Evolutionary conservation across 2,329 filamentous ascomycete species (phyloP), one percentile per base, ranked within the genome.

Genomic region (Lasiodiplodia sp.): DNA sequence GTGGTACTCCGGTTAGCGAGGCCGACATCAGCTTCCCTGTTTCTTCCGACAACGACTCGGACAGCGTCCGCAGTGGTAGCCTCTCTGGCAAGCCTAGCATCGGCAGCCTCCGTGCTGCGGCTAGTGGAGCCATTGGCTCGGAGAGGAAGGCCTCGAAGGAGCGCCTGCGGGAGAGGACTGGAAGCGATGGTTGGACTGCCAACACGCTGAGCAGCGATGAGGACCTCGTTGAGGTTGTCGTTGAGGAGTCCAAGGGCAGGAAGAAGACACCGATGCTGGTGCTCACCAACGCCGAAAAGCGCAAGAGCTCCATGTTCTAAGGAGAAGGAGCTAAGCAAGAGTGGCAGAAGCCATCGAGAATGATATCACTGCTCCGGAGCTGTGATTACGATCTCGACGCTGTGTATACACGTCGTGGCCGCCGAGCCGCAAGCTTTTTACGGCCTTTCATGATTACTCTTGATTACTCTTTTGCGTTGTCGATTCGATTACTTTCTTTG

Each of bases 1-100:
- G 91, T 80, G 93, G 93, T 82, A 96, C 92, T 76, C 95, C 96
- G 14, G 91, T 95, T 68, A 97, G 94, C 66, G 96, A 98, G 83
- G 89, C 87, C 71, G 88, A 89, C 66, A 86, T 87, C 74, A 84
- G 89, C 68, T 91, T 92, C 72, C 90, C 91, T 11, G 87, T 90
- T 60, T 79, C 81, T 14, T 87, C 88, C 47, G 93, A 95, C 76
- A 92, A 96, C 68, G 79, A 81, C 70, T 80, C 78, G 67, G 77
- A 76, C 72, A 78, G 80, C 71, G 92, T 92, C 78, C 92, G 92
- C 79, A 94, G 92, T 71, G 91, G 92, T 72, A 96, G 92, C 80
- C 86, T 96, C 70, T 92, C 91, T 64, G 92, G 92, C 73, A 92
- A 92, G 76, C 86, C 86, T 74, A 92, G 89, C 77, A 82, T 91